Conservation (phyloP, 495 filamentous ascomycete genomes). For the Hypomontagnella monticulosa region DNA sequence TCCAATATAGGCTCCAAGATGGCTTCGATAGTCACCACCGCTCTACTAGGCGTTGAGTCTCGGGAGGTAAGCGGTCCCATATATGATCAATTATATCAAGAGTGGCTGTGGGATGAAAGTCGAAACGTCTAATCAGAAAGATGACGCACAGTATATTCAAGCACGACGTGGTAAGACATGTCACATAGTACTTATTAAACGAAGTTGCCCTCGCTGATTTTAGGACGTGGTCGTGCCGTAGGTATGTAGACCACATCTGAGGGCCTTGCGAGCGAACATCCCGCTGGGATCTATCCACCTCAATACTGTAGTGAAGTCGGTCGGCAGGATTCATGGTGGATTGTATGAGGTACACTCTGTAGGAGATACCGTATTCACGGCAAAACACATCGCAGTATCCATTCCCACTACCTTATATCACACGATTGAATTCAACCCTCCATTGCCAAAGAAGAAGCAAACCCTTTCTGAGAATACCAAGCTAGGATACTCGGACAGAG, state of each 20-base stretch:
- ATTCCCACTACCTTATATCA: conserved; percentile 48
- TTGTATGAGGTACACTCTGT: conserved; percentile 27
- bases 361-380: conserved; percentile 30
- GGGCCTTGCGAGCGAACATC: conserved; percentile 37
- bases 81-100: conserved; percentile 61
- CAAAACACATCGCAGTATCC: conserved; percentile 51
- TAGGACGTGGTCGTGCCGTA: neutral
- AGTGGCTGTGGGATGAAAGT: conserved; percentile 53
- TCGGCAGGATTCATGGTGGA: conserved; percentile 5
- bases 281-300: conserved; percentile 39
- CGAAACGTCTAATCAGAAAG: conserved; percentile 53
- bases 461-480: conserved; percentile 34
- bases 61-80: conserved; percentile 56
- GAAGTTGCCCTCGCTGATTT: neutral
- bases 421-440: conserved; percentile 48
- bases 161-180: conserved; percentile 18
- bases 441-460: conserved; percentile 37
- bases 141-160: conserved; percentile 59
- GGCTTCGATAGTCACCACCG: conserved; percentile 48
- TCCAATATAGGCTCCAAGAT: conserved; percentile 30
- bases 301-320: conserved; percentile 33
- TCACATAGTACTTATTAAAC: neutral
- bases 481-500: conserved; percentile 44
- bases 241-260: conserved; percentile 51
- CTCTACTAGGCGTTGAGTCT: conserved; percentile 55